Base-by-base conservation (phyloP, 2,329 filamentous ascomycete species). In the Coccinonectria pachysandricola region DNA sequence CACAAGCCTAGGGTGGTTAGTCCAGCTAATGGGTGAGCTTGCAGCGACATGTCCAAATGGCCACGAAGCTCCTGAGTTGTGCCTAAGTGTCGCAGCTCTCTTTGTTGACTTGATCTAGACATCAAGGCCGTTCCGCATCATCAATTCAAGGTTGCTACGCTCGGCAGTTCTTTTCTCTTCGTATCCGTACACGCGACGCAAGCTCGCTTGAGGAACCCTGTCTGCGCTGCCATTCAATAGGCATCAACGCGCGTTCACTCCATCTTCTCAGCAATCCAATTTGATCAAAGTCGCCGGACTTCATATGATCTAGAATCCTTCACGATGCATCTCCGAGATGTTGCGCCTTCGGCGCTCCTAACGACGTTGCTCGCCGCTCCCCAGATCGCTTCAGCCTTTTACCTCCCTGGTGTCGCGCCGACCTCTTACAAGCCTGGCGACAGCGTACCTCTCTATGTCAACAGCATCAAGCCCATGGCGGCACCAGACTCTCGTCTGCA, bases 341-440 rank as follows among this genome's bases (percentile, higher is more conserved):
- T 55, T 38, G 57, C 59, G 62, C 61, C 62, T 13, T 55, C 63
- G 51, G 62, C 64, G 51, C 58, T 72, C 26, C 48, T 71, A 12
- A 54, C 61, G 23, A 55, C 67, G 14, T 48, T 74, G 23, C 48
- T 75, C 19, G 56, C 61, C 23, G 49, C 64, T 15, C 68, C 73
- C 13, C 63, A 70, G 35, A 52, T 75, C 18, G 58, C 65, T 9
- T 67, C 75, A 3, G 84, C 85, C 29, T 98, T 96, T 64, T 98
- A 98, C 61, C 81, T 98, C 20, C 91, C 88, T 19, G 91, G 91
- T 43, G 86, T 95, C 44, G 87, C 88, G 40, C 91, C 91, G 12
- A 92, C 85, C 21, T 88, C 88, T 30, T 98, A 98, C 64, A 75
- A 82, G 46, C 61, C 65, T 27, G 81, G 76, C 49, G 82, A 91